Evolutionary conservation across 2,329 filamentous ascomycete genomes (phyloP).

Genomic region (Fusarium armeniacum): DNA sequence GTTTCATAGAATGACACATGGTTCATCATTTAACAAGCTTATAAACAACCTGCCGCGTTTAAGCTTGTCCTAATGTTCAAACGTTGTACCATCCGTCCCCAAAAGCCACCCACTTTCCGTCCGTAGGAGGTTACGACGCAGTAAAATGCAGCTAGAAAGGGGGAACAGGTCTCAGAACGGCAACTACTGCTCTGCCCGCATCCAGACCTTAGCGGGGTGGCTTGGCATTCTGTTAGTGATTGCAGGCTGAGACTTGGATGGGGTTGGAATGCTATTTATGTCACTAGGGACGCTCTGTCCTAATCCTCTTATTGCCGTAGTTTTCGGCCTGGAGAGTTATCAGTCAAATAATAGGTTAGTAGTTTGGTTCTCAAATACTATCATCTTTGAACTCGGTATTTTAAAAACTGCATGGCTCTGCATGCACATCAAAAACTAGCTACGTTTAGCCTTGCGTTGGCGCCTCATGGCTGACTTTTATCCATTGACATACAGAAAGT

Average conservation of each 20-base stretch:
- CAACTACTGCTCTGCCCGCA: conserved; percentile 36
- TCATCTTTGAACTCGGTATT: background rate
- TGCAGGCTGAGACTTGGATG: conserved; percentile 1
- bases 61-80: background rate
- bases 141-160: conserved; percentile 29
- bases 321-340: background rate
- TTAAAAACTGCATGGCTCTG: background rate
- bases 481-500: conserved; percentile 20
- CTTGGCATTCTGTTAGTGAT: conserved; percentile 36
- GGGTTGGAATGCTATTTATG: conserved; percentile 31
- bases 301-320: background rate
- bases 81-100: conserved; percentile 9
- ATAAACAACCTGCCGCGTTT: background rate
- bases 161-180: conserved; percentile 39
- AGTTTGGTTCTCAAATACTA: background rate
- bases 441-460: conserved; percentile 23
- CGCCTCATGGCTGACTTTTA: conserved; percentile 22
- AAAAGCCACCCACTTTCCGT: conserved; percentile 15
- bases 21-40: background rate
- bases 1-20: conserved; percentile 3
- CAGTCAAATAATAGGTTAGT: background rate
- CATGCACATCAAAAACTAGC: conserved; percentile 19
- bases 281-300: background rate
- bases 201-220: conserved; percentile 36
- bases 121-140: conserved; percentile 5